Evolutionary conservation across 1,139 yeast species (phyloP).

Genomic region (Candida neerlandica): DNA sequence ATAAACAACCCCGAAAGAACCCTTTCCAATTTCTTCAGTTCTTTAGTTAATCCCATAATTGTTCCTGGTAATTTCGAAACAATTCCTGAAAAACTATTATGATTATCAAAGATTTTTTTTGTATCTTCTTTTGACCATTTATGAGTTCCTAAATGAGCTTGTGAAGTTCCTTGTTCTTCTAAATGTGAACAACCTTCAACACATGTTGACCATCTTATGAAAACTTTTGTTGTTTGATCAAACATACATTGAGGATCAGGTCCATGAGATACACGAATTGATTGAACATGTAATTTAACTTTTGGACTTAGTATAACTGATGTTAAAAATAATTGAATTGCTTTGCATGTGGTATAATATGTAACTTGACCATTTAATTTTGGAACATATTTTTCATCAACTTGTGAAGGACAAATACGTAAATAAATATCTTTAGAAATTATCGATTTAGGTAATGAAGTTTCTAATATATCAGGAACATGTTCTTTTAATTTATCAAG

Average conservation of each 20-base stretch:
- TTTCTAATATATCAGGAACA: slow-evolving; percentile 60
- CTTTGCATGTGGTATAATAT: slow-evolving; percentile 55
- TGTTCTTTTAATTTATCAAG: slow-evolving; percentile 51
- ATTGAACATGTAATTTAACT: slow-evolving; percentile 53
- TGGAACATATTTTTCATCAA: slow-evolving; percentile 56
- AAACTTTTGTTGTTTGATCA: slow-evolving; percentile 52
- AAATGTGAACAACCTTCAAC: slow-evolving; percentile 52
- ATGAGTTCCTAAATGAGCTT: slow-evolving; percentile 42
- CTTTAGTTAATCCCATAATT: slow-evolving; percentile 31
- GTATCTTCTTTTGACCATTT: slow-evolving; percentile 42
- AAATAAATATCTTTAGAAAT: slow-evolving; percentile 57
- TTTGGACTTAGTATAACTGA: slow-evolving; percentile 55
- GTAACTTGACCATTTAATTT: slow-evolving; percentile 60
- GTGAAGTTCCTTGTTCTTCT: slow-evolving; percentile 34
- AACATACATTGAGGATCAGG: slow-evolving; percentile 37
- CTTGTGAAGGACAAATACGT: slow-evolving; percentile 63
- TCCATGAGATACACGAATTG: slow-evolving; percentile 28
- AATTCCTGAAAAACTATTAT: slow-evolving; percentile 20
- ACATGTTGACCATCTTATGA: slow-evolving; percentile 67
- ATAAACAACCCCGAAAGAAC: slow-evolving; percentile 71
- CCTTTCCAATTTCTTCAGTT: slow-evolving; percentile 41
- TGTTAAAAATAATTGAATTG: slow-evolving; percentile 56
- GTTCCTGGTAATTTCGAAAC: slow-evolving; percentile 19
- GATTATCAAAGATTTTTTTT: slow-evolving; percentile 19
- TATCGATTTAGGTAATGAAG: slow-evolving; percentile 50